Percentiles rank a stretch among this genome's conserved stretches.
Evolutionary conservation across 106 monocot genomes (phyloP).

Genomic region (Acanthochlamys bracteata): DNA sequence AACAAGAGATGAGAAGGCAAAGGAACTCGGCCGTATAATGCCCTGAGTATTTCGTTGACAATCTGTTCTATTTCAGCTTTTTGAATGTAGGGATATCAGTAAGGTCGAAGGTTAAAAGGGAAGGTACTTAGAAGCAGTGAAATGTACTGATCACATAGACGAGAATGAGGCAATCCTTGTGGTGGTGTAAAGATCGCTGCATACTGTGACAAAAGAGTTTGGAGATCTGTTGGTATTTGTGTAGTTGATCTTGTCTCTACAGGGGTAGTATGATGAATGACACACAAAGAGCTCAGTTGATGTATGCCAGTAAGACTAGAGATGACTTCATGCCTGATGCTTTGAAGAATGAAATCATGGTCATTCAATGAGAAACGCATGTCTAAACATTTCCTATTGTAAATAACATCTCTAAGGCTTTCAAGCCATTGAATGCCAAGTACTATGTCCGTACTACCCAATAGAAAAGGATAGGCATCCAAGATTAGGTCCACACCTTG

Average conservation of each 20-base stretch:
- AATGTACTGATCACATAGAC: background rate
- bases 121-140: background rate
- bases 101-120: background rate
- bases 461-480: background rate
- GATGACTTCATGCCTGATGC: background rate
- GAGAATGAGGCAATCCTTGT: background rate
- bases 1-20: background rate
- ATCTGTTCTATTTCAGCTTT: background rate
- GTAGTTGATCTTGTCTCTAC: background rate
- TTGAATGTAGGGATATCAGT: background rate
- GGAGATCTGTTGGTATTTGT: background rate
- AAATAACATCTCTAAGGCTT: background rate
- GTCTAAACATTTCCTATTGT: background rate
- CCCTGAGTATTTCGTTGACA: background rate
- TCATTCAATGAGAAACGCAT: background rate
- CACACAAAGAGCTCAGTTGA: too few species aligned
- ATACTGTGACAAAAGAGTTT: background rate
- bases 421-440: background rate
- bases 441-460: background rate
- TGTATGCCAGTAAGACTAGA: background rate
- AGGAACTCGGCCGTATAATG: background rate
- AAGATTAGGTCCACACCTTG: background rate
- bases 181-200: background rate
- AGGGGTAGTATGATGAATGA: too few species aligned
- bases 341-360: background rate